Percentiles rank a stretch among this genome's conserved stretches.
These are phyloP conservation scores for Trichoderma sp. DNA, from an alignment of 2,329 filamentous ascomycete species.

Conservation along the genomic window DNA sequence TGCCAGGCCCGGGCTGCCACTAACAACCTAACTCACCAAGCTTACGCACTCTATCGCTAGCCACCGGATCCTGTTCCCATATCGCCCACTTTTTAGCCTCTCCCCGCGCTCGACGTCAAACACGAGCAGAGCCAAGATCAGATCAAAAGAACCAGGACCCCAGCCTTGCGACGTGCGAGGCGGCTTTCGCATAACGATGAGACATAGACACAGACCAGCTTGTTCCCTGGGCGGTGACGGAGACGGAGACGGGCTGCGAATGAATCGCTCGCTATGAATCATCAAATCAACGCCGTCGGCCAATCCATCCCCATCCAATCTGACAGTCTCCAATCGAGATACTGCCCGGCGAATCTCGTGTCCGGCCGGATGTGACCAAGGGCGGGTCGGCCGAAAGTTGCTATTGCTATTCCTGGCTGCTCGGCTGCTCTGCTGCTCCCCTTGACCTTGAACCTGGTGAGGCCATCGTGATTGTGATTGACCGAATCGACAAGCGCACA, in stretches of 20 bases:
- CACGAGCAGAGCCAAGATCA: neutral
- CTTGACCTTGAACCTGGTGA: neutral
- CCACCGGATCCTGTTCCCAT: neutral
- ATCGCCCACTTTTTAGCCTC: constrained; percentile 16
- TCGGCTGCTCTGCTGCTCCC: neutral
- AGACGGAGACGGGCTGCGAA: neutral
- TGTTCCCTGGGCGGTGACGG: neutral
- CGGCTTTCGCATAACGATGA: constrained; percentile 9
- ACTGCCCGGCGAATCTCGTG: neutral
- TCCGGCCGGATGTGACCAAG: constrained; percentile 8
- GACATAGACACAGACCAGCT: neutral
- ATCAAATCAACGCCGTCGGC: neutral
- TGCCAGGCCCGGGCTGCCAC: neutral
- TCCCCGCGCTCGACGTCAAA: constrained; percentile 12
- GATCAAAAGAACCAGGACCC: neutral
- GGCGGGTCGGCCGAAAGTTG: neutral
- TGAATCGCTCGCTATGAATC: neutral
- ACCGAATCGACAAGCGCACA: neutral
- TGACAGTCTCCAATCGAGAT: neutral
- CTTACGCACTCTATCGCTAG: constrained; percentile 12
- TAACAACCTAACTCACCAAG: neutral
- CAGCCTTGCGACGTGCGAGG: constrained; percentile 16
- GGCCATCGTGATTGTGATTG: neutral
- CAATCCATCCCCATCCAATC: neutral
- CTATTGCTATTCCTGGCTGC: neutral